Percentiles rank a stretch among this genome's conserved stretches.
Evolutionary conservation across 2,329 filamentous ascomycete genomes (phyloP).

Genomic region (Colletotrichum caudatum): DNA sequence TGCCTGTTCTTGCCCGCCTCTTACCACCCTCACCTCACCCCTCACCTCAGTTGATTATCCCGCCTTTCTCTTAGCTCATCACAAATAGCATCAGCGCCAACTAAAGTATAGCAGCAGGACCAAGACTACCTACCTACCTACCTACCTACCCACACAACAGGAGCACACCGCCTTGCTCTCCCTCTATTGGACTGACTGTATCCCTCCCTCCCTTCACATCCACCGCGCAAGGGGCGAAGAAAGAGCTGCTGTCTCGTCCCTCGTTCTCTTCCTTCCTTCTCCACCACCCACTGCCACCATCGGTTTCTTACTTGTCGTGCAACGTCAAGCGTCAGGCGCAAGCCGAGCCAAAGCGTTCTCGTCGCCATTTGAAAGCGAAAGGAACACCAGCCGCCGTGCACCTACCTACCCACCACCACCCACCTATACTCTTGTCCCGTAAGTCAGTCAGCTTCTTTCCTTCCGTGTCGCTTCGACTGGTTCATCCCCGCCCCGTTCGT

Average conservation of each 20-base stretch:
- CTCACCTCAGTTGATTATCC: background rate
- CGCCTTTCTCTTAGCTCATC: constrained; percentile 8
- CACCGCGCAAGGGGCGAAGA: background rate
- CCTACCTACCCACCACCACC: constrained; percentile 29
- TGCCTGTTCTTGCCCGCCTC: background rate
- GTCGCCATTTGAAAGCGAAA: constrained; percentile 22
- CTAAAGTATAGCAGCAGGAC: constrained; percentile 13
- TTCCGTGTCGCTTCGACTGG: constrained; percentile 15
- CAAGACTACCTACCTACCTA: background rate
- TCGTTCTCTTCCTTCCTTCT: background rate
- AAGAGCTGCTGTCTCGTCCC: background rate
- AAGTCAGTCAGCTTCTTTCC: constrained; percentile 29
- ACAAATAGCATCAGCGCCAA: constrained; percentile 8
- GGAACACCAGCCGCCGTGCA: constrained; percentile 29
- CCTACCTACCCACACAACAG: background rate
- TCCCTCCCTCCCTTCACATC: constrained; percentile 8
- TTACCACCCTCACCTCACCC: background rate
- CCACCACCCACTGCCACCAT: background rate
- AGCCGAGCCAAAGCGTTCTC: constrained; percentile 30
- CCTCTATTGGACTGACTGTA: background rate
- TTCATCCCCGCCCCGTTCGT: background rate
- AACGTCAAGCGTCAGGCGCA: constrained; percentile 25
- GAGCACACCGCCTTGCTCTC: constrained; percentile 17
- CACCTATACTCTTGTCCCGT: constrained; percentile 16
- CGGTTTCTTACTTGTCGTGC: constrained; percentile 15